phyloP scores from a whole-genome alignment of 2,329 filamentous ascomycete species.

The Paecilomyces variotii region DNA sequence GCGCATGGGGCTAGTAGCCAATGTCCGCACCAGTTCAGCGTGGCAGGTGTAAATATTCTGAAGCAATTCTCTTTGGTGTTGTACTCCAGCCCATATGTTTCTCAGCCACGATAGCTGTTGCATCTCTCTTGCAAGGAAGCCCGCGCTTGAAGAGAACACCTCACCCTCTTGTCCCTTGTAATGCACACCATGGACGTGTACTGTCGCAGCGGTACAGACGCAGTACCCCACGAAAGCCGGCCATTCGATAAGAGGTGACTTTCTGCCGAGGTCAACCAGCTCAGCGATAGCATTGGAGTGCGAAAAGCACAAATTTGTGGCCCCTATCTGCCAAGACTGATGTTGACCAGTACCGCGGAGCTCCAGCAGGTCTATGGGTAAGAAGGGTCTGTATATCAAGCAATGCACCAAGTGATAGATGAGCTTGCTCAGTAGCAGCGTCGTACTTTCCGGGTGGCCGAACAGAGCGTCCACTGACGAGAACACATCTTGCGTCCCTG shows the following conservation, averaged over 20 bases:
- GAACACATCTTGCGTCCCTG: constrained; percentile 71
- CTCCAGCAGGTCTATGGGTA: constrained; percentile 76
- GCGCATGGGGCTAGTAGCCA: constrained; percentile 60
- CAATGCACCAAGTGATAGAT: constrained; percentile 84
- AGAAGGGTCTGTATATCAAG: constrained; percentile 76
- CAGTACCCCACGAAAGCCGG: constrained; percentile 81
- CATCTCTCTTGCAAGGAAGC: constrained; percentile 71
- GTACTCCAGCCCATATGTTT: constrained; percentile 67
- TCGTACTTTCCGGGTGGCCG: constrained; percentile 68
- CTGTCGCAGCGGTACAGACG: constrained; percentile 76
- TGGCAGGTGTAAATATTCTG: constrained; percentile 74
- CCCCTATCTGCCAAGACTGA: constrained; percentile 88
- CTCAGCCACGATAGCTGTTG: constrained; percentile 68
- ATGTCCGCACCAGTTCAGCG: constrained; percentile 65
- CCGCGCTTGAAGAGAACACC: constrained; percentile 56
- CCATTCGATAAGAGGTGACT: constrained; percentile 70
- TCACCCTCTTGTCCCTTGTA: constrained; percentile 59
- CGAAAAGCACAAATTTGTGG: constrained; percentile 76
- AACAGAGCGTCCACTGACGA: constrained; percentile 68
- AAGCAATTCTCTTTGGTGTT: constrained; percentile 72
- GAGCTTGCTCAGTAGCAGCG: constrained; percentile 73
- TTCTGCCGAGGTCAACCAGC: constrained; percentile 68
- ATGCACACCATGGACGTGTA: constrained; percentile 78
- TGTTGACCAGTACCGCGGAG: constrained; percentile 73
- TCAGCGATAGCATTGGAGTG: constrained; percentile 85